These are phyloP conservation scores for Xylariales sp. DNA, from an alignment of 2,329 filamentous ascomycete genomes.

Conservation along the genomic window DNA sequence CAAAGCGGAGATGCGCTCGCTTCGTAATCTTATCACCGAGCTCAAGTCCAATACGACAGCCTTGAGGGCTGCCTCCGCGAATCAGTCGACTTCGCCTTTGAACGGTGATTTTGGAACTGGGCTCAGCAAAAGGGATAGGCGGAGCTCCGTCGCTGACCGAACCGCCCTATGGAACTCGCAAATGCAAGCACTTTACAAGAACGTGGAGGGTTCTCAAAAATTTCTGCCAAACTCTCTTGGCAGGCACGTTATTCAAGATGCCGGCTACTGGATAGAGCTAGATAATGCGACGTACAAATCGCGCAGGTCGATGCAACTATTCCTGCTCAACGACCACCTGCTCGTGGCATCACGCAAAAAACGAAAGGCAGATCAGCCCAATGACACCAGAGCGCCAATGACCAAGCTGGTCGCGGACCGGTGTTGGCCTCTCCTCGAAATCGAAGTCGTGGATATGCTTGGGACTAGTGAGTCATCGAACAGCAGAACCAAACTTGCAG, in stretches of 20 bases:
- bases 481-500: slow-evolving; percentile 62
- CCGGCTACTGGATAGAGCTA: slow-evolving; percentile 89
- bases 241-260: slow-evolving; percentile 92
- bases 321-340: slow-evolving; percentile 90
- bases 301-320: slow-evolving; percentile 81
- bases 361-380: slow-evolving; percentile 70
- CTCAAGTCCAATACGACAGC: slow-evolving; percentile 74
- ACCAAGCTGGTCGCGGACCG: slow-evolving; percentile 87
- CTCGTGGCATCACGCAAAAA: slow-evolving; percentile 91
- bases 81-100: slow-evolving; percentile 41
- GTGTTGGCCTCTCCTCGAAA: slow-evolving; percentile 90
- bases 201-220: slow-evolving; percentile 96
- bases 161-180: slow-evolving; percentile 65
- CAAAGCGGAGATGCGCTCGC: slow-evolving; percentile 89
- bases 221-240: slow-evolving; percentile 86
- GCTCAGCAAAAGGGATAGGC: slow-evolving; percentile 70
- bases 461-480: slow-evolving; percentile 55
- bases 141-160: slow-evolving; percentile 78
- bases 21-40: slow-evolving; percentile 88
- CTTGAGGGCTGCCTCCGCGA: slow-evolving; percentile 55
- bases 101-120: slow-evolving; percentile 49
- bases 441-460: slow-evolving; percentile 86
- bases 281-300: slow-evolving; percentile 98
- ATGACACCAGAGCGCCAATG: slow-evolving; percentile 46
- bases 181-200: slow-evolving; percentile 86